Evolutionary conservation across 2,329 filamentous ascomycete species (phyloP).

Genomic region (Penicillium sp.): DNA sequence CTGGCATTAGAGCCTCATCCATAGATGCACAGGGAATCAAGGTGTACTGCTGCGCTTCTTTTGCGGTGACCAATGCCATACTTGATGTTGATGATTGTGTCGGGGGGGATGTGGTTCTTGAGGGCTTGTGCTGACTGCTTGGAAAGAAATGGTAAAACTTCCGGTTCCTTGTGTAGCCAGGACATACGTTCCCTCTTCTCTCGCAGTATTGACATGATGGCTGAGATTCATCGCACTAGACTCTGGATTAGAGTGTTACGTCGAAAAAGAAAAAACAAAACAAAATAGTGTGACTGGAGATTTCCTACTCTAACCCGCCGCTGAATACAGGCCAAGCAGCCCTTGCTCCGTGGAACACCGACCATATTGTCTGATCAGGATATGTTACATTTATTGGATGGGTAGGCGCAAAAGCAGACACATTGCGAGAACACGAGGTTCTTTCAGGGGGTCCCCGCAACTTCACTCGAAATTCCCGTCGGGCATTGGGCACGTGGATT

Average conservation of each 20-base stretch:
- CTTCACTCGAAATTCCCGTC: not conserved
- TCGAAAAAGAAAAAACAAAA: not conserved
- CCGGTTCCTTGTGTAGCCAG: conserved; percentile 18
- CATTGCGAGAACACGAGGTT: conserved; percentile 7
- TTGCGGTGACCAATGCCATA: not conserved
- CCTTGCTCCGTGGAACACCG: conserved; percentile 22
- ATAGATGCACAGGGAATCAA: conserved; percentile 3
- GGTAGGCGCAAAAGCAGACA: not conserved
- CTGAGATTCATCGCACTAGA: conserved; percentile 22
- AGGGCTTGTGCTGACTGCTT: not conserved
- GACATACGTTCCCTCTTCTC: conserved; percentile 13
- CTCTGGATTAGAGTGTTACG: not conserved
- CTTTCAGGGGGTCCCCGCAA: not conserved
- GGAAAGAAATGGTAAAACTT: conserved; percentile 18
- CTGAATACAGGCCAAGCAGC: conserved; percentile 23
- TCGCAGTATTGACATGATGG: conserved; percentile 22
- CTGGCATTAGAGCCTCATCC: conserved; percentile 12
- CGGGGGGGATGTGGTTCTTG: not conserved
- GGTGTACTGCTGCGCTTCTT: not conserved
- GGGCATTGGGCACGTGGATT: not conserved
- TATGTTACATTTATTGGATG: not conserved
- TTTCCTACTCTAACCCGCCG: conserved; percentile 23
- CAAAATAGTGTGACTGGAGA: not conserved
- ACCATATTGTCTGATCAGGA: conserved; percentile 14
- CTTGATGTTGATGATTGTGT: not conserved